Percentiles rank a stretch among this genome's conserved stretches.
Evolutionary conservation across 352 stramenopile genomes (phyloP).

Genomic region (Phytophthora palmivora): DNA sequence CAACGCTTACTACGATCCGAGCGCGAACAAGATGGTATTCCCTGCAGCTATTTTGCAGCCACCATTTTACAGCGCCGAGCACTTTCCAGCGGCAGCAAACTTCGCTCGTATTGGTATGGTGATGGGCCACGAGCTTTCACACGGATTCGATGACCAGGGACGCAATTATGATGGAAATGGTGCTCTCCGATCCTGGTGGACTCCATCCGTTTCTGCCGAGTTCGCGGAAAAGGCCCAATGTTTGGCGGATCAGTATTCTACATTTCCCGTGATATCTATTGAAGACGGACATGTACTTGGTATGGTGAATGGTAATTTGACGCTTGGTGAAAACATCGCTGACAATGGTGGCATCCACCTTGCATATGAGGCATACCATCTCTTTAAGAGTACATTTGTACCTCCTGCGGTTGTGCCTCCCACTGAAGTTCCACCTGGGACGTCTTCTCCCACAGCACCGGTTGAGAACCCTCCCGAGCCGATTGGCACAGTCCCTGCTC

Average conservation of each 20-base stretch:
- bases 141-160: conserved; percentile 95
- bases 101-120: conserved; percentile 93
- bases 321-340: conserved; percentile 93
- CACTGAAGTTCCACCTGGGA: neutral
- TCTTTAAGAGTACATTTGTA: conserved; percentile 46
- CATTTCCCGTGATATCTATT: conserved; percentile 49
- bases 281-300: conserved; percentile 52
- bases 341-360: conserved; percentile 91
- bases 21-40: conserved; percentile 93
- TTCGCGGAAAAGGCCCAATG: conserved; percentile 67
- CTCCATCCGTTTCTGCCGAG: conserved; percentile 49
- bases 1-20: conserved; percentile 86
- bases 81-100: conserved; percentile 89
- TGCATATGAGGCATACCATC: conserved; percentile 83
- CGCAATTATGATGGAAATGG: conserved; percentile 87
- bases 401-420: neutral
- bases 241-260: conserved; percentile 66
- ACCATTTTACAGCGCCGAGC: conserved; percentile 73
- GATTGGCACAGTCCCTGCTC: neutral
- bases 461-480: neutral
- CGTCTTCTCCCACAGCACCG: conserved; percentile 6
- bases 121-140: conserved; percentile 94
- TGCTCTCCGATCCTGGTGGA: conserved; percentile 94
- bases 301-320: conserved; percentile 90
- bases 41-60: conserved; percentile 93